Conservation (phyloP, 495 filamentous ascomycete genomes). For the Friedmanniomyces simplex region DNA sequence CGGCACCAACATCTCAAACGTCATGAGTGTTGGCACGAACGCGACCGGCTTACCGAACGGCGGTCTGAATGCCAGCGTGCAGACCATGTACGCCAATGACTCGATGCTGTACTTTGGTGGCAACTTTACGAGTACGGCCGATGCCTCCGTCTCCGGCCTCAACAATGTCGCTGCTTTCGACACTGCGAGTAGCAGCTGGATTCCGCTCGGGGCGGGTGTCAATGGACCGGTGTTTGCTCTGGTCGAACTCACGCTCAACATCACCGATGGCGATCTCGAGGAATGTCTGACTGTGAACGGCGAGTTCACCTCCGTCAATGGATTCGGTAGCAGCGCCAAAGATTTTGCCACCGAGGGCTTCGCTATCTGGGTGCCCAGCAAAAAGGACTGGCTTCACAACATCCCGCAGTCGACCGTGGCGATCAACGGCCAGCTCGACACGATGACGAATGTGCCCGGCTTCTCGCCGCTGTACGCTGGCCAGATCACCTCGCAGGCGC, state of each 20-base stretch:
- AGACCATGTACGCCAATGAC: conserved; percentile 54
- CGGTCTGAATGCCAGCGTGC: conserved; percentile 73
- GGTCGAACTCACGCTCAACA: conserved; percentile 68
- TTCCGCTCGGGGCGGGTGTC: conserved; percentile 72
- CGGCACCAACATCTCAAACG: conserved; percentile 51
- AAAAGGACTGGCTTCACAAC: conserved; percentile 79
- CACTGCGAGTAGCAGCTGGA: conserved; percentile 57
- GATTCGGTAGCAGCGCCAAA: conserved; percentile 47
- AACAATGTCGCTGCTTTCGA: conserved; percentile 69
- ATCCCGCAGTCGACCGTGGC: conserved; percentile 54
- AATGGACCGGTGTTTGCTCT: conserved; percentile 66
- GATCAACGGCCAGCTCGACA: conserved; percentile 60
- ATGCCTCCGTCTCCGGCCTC: conserved; percentile 49
- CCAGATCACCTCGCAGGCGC: conserved; percentile 57
- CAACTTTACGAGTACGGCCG: conserved; percentile 65
- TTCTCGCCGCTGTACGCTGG: conserved; percentile 64
- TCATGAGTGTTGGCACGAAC: conserved; percentile 63
- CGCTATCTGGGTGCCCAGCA: conserved; percentile 88
- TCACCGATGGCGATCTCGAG: conserved; percentile 58
- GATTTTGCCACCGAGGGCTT: conserved; percentile 60
- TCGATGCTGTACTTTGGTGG: conserved; percentile 69
- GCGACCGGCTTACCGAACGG: conserved; percentile 51
- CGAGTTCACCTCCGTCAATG: conserved; percentile 60
- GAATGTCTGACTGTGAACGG: conserved; percentile 71
- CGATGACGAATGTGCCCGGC: conserved; percentile 51